Evolutionary conservation across 1,139 yeast genomes (phyloP).

Genomic region (Hansenula sp.): DNA sequence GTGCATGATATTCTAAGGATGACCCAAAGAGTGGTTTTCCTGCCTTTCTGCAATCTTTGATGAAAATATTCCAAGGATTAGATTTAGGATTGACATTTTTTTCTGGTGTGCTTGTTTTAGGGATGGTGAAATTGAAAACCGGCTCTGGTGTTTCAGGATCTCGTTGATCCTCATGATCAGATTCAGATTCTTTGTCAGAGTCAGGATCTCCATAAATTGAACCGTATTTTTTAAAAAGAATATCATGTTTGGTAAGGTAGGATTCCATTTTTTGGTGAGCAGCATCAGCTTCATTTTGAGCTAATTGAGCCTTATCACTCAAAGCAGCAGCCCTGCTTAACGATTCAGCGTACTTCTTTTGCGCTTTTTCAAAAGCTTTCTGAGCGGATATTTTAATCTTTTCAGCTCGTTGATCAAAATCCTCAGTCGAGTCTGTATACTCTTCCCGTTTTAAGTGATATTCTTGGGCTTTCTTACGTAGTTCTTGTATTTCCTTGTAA

Average conservation of each 20-base stretch:
- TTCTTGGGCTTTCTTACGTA: neutral
- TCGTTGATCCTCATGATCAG: neutral
- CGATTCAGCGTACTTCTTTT: slow-evolving; percentile 10
- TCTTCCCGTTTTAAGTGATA: slow-evolving; percentile 3
- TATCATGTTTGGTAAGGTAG: slow-evolving; percentile 4
- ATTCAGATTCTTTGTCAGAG: slow-evolving; percentile 1
- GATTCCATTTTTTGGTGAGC: slow-evolving; percentile 4
- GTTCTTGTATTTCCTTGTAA: slow-evolving; percentile 2
- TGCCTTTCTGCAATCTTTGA: neutral
- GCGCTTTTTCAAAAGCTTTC: slow-evolving; percentile 13
- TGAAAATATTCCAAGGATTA: neutral
- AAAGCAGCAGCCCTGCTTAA: slow-evolving; percentile 5
- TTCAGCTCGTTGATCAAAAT: slow-evolving; percentile 5
- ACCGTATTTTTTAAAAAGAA: slow-evolving; percentile 1
- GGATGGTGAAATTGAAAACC: neutral
- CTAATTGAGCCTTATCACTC: slow-evolving; percentile 4
- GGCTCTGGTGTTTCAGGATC: neutral
- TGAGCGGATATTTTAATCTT: slow-evolving; percentile 8
- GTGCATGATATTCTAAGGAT: neutral
- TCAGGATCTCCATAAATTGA: slow-evolving; percentile 4
- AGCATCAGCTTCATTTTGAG: slow-evolving; percentile 3
- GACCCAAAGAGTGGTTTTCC: neutral
- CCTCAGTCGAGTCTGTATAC: slow-evolving; percentile 4
- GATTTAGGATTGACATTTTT: neutral
- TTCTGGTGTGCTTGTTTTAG: neutral